These are phyloP conservation scores for Glonium stellatum DNA, from an alignment of 495 filamentous ascomycete species.

Conservation along the genomic window DNA sequence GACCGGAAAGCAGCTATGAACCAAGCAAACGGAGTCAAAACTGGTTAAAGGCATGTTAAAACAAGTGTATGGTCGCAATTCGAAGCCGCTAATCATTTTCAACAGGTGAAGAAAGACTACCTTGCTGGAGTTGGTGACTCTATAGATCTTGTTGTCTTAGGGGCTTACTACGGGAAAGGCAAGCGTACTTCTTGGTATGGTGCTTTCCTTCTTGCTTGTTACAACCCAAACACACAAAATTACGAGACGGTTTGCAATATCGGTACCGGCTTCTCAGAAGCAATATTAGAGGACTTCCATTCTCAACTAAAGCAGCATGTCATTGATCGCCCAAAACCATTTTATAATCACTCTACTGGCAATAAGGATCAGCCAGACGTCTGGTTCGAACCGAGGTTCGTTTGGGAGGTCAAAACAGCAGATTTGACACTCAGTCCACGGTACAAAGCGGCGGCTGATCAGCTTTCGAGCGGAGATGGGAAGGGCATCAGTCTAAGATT, in stretches of 20 bases:
- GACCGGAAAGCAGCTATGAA: constrained; percentile 83
- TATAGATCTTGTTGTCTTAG: constrained; percentile 90
- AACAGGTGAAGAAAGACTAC: constrained; percentile 88
- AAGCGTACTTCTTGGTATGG: constrained; percentile 94
- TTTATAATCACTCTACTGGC: constrained; percentile 76
- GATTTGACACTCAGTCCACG: constrained; percentile 88
- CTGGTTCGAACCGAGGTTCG: constrained; percentile 90
- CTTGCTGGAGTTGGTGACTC: constrained; percentile 88
- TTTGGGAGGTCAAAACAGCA: constrained; percentile 97
- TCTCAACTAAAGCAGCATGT: constrained; percentile 57
- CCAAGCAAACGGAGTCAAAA: constrained; percentile 92
- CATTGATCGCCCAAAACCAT: constrained; percentile 89
- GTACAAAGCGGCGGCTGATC: constrained; percentile 73
- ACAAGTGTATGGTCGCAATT: neutral
- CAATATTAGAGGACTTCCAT: constrained; percentile 74
- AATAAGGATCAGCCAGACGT: constrained; percentile 94
- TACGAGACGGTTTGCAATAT: constrained; percentile 98
- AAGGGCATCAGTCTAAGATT: constrained; percentile 89
- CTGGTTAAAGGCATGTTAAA: constrained; percentile 70
- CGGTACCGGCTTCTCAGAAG: constrained; percentile 92
- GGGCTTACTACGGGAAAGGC: constrained; percentile 88
- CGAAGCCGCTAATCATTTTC: neutral
- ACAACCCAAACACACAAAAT: constrained; percentile 66
- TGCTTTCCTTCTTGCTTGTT: constrained; percentile 89
- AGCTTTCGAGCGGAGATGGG: constrained; percentile 54